phyloP scores from a whole-genome alignment of 352 stramenopile genomes.

The Globisporangium nagaii region DNA sequence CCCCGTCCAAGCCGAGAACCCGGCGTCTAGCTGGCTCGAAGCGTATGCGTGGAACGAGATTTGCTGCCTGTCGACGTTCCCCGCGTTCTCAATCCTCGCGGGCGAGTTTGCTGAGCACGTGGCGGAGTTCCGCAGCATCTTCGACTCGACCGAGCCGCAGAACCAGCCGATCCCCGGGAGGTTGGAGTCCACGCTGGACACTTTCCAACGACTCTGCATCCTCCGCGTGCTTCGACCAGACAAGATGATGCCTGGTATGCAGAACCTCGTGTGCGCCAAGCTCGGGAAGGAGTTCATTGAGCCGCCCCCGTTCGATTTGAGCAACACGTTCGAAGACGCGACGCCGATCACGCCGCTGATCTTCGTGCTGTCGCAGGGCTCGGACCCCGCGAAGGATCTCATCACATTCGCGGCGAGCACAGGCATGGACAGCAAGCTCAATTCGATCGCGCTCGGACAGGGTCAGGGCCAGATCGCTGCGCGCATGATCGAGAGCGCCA shows the following conservation, averaged over 20 bases:
- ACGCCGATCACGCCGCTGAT: slow-evolving; percentile 89
- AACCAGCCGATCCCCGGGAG: slow-evolving; percentile 61
- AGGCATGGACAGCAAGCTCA: slow-evolving; percentile 87
- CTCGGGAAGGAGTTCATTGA: slow-evolving; percentile 90
- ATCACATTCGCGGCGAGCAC: slow-evolving; percentile 85
- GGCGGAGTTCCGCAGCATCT: slow-evolving; percentile 57
- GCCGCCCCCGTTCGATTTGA: slow-evolving; percentile 87
- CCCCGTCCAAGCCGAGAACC: slow-evolving; percentile 39
- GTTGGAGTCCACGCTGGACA: slow-evolving; percentile 58
- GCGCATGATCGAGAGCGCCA: slow-evolving; percentile 87
- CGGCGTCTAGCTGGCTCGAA: slow-evolving; percentile 60
- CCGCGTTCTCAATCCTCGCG: slow-evolving; percentile 54
- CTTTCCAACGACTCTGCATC: slow-evolving; percentile 81
- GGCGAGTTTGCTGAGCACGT: slow-evolving; percentile 47
- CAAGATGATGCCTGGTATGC: slow-evolving; percentile 85
- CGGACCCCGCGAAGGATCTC: slow-evolving; percentile 91
- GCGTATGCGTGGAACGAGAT: slow-evolving; percentile 76
- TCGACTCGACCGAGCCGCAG: slow-evolving; percentile 78
- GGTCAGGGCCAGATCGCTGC: slow-evolving; percentile 89
- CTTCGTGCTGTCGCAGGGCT: slow-evolving; percentile 92
- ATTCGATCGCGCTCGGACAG: slow-evolving; percentile 92
- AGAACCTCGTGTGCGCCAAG: slow-evolving; percentile 84
- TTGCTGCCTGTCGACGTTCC: slow-evolving; percentile 59
- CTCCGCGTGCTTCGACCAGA: slow-evolving; percentile 75
- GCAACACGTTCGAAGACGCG: slow-evolving; percentile 88